Evolutionary conservation across 352 stramenopile genomes (phyloP).

Genomic region (Globisporangium irregulare): DNA sequence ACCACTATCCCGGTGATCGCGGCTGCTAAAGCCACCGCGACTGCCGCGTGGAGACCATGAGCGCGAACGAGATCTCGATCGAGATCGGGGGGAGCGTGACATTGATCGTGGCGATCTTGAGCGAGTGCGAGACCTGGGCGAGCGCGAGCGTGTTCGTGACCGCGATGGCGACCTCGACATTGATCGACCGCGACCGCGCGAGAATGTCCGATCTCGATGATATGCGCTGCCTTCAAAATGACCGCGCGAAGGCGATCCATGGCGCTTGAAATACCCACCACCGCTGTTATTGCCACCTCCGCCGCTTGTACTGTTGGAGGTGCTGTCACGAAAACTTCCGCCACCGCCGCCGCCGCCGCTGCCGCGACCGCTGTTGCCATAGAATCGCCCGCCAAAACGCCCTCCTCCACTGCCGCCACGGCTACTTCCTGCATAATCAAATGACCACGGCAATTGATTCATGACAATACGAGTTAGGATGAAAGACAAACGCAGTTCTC

Average conservation of each 20-base stretch:
- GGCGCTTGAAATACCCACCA: conserved; percentile 32
- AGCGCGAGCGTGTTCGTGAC: conserved; percentile 28
- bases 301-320: conserved; percentile 7
- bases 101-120: conserved; percentile 39
- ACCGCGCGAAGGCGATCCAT: conserved; percentile 21
- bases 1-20: conserved; percentile 11
- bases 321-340: background rate
- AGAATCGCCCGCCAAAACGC: conserved; percentile 17
- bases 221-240: conserved; percentile 30
- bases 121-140: conserved; percentile 18
- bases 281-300: conserved; percentile 8
- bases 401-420: conserved; percentile 13
- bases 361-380: conserved; percentile 5
- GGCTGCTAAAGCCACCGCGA: conserved; percentile 33
- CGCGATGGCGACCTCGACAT: conserved; percentile 53
- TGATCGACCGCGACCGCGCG: conserved; percentile 38
- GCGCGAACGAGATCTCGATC: conserved; percentile 40
- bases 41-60: conserved; percentile 60
- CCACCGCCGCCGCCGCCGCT: background rate
- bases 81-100: conserved; percentile 39
- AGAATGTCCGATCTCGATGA: conserved; percentile 34
- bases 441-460: background rate
- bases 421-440: conserved; percentile 3
- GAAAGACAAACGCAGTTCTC: background rate
- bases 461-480: background rate